Conservation (phyloP, 768 basidiomycete genomes). For the Crassisporium funariophilum region DNA sequence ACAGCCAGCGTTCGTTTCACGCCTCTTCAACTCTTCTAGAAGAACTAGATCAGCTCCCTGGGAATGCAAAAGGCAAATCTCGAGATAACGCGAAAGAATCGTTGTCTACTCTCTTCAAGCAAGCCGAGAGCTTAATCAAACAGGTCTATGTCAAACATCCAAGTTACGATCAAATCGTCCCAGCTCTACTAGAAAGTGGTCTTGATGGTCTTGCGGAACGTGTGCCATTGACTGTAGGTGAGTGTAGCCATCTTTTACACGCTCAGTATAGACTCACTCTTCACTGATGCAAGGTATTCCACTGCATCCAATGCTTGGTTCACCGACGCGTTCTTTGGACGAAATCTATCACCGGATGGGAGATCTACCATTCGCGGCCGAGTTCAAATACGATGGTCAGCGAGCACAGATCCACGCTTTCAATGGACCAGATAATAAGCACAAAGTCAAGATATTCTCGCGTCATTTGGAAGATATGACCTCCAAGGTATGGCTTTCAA, state of each 20-base stretch:
- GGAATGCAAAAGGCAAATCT: conserved; percentile 22
- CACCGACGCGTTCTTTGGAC: conserved; percentile 79
- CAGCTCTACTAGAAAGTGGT: conserved; percentile 60
- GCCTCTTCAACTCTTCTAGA: conserved; percentile 30
- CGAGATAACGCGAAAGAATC: conserved; percentile 34
- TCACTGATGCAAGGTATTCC: conserved; percentile 60
- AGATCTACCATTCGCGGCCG: conserved; percentile 72
- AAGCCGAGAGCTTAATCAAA: conserved; percentile 67
- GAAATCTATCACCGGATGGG: conserved; percentile 79
- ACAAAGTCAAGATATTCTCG: conserved; percentile 71
- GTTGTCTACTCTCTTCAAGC: conserved; percentile 44
- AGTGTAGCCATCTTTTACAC: conserved; percentile 19
- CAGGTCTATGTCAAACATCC: conserved; percentile 80
- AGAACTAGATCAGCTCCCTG: conserved; percentile 20
- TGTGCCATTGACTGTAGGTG: conserved; percentile 74
- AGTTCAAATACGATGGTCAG: conserved; percentile 92
- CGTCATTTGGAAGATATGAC: conserved; percentile 94
- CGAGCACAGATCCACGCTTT: conserved; percentile 77
- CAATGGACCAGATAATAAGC: conserved; percentile 28
- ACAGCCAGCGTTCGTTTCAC: conserved; percentile 21
- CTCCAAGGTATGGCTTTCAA: conserved; percentile 55
- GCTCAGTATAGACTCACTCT: background rate
- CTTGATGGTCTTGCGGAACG: conserved; percentile 58
- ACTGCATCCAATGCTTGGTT: conserved; percentile 83
- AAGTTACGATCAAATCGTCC: conserved; percentile 69